Conservation (phyloP, 169 alveolate genomes). For the Plasmodium vivax region DNA sequence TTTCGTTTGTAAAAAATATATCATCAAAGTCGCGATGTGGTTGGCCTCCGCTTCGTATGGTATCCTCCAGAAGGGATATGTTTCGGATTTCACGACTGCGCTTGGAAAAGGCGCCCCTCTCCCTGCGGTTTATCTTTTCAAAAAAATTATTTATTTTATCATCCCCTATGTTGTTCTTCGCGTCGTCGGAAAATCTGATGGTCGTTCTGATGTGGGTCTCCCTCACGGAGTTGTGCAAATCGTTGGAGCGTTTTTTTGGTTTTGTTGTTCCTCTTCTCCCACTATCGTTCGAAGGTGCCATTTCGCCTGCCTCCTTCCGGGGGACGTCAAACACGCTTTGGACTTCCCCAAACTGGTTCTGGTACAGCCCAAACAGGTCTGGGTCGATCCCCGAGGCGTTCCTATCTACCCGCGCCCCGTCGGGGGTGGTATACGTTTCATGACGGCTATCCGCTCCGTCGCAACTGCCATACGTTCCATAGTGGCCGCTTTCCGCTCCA, state of each 20-base stretch:
- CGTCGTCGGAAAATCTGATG: constrained; percentile 12
- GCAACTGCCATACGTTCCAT: too few species aligned
- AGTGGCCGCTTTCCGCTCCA: too few species aligned
- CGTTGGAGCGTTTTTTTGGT: neutral
- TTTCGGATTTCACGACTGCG: neutral
- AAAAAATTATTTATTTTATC: constrained; percentile 10
- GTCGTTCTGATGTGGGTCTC: neutral
- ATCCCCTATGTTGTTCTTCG: constrained; percentile 13
- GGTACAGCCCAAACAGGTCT: neutral
- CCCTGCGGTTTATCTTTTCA: neutral
- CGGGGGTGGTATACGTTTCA: neutral
- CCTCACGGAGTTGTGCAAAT: neutral
- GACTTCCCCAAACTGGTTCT: neutral
- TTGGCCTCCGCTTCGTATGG: neutral
- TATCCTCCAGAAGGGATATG: neutral
- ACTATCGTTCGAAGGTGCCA: neutral
- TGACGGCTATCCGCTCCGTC: neutral
- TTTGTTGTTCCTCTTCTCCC: neutral
- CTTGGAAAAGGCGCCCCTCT: neutral
- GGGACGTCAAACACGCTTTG: neutral
- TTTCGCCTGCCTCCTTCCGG: neutral
- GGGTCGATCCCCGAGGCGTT: neutral
- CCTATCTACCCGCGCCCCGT: neutral
- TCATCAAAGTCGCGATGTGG: neutral
- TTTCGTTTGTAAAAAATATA: neutral